These are phyloP conservation scores for Talinum fruticosum DNA, from an alignment of 148 eudicot species.

Conservation along the genomic window DNA sequence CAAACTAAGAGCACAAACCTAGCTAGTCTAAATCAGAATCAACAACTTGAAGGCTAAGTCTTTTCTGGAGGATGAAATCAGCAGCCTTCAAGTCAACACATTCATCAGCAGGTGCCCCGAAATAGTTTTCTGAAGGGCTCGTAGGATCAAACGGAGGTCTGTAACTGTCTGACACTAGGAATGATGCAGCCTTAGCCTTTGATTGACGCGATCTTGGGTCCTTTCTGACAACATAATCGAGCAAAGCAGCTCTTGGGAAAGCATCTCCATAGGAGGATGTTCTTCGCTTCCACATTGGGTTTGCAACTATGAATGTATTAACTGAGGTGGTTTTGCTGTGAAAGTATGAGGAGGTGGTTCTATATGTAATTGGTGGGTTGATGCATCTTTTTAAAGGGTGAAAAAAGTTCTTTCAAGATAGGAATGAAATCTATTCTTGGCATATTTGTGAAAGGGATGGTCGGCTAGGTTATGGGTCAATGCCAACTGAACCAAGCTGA, in stretches of 20 bases:
- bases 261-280: background rate
- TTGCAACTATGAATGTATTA: background rate
- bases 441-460: background rate
- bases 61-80: conserved; percentile 1
- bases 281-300: conserved; percentile 6
- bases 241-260: background rate
- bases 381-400: background rate
- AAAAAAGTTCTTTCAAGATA: background rate
- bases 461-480: background rate
- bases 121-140: background rate
- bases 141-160: background rate
- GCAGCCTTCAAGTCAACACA: conserved; percentile 11
- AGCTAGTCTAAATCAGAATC: conserved; percentile 2
- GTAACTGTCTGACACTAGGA: background rate
- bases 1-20: background rate
- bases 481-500: background rate
- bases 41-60: conserved; percentile 2
- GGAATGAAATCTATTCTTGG: background rate
- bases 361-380: conserved; percentile 5
- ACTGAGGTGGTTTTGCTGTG: background rate
- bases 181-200: background rate
- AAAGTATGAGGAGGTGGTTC: background rate
- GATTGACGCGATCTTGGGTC: background rate
- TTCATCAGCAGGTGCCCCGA: conserved; percentile 9
- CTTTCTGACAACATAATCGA: conserved; percentile 1